These are phyloP conservation scores for Trichoderma arundinaceum DNA, from an alignment of 2,329 filamentous ascomycete species.

Conservation along the genomic window DNA sequence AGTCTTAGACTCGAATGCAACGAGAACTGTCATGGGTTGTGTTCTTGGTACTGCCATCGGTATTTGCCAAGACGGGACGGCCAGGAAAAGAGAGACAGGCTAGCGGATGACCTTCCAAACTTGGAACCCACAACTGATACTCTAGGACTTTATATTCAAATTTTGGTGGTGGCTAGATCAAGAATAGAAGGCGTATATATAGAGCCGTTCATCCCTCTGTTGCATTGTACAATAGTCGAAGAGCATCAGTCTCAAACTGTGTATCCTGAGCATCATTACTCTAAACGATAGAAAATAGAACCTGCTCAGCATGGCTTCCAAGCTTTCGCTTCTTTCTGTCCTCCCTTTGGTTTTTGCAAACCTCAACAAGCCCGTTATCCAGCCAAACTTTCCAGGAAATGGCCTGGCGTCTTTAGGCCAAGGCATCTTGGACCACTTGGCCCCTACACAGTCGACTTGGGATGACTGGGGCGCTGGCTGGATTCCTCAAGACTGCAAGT, in stretches of 20 bases:
- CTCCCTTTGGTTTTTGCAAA: constrained; percentile 3
- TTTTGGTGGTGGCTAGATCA: neutral
- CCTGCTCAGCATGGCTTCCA: constrained; percentile 4
- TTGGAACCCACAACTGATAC: neutral
- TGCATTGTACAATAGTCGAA: neutral
- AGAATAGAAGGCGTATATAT: neutral
- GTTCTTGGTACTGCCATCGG: too few relatives aligned
- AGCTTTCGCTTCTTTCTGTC: constrained; percentile 4
- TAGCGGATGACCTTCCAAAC: neutral
- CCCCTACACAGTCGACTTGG: constrained; percentile 30
- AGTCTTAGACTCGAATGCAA: too few relatives aligned
- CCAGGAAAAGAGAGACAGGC: too few relatives aligned
- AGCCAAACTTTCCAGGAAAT: constrained; percentile 22
- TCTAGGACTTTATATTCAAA: neutral
- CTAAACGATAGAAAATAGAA: neutral
- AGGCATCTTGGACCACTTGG: constrained; percentile 30
- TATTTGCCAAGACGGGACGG: too few relatives aligned
- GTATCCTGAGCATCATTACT: neutral
- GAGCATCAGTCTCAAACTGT: neutral
- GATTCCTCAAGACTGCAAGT: constrained; percentile 37
- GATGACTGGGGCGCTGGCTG: constrained; percentile 36
- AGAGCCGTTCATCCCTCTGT: neutral
- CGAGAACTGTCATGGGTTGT: too few relatives aligned
- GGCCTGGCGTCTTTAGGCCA: constrained; percentile 15
- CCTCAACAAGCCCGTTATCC: constrained; percentile 16